Base-by-base conservation (phyloP, 345 rosid genomes). In the Euclidium syriacum region DNA sequence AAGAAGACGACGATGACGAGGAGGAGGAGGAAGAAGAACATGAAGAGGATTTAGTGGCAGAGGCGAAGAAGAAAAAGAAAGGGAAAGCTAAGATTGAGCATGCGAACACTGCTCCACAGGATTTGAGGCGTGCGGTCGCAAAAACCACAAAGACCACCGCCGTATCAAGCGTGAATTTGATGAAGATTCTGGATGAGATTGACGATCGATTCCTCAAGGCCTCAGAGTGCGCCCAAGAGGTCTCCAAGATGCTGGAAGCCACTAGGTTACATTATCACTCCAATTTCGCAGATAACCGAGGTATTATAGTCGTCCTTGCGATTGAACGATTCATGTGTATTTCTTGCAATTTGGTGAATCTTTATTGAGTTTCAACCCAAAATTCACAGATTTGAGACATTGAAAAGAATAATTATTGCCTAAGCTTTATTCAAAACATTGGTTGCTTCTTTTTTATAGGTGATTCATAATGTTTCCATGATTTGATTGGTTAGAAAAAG, bases 231-330 rank as follows among this genome's bases (percentile, higher is more conserved):
- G 96, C 99, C 4, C 91, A 79, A 58, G 95, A 87, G 64, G 95
- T 94, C 11, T 80, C 87, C 15, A 87, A 81, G 71, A 73, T 94
- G 95, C 80, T 94, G 27, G 99, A 94, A 75, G 95, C 95, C 18
- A 87, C 95, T 14, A 85, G 86, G 76, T 34, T 90, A 62, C 99
- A 90, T 82, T 94, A 87, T 68, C 99, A 94, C 53, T 85, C 99
- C 19, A 94, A 90, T 79, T 90, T 87, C 19, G 96, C 96, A 0
- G 97, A 94, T 75, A 84, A 79, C 70, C 77, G 90, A 68, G 96
- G 98, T 92, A 73, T 36, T 27, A 1, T 17, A 16, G 1, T 35
- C 11, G 22, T 14, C 32, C 48, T 30, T 50, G 12, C 41, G 34
- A 44, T 46, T 35, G 55, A 57, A 48, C 30, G 23, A 11, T 36